phyloP scores from a whole-genome alignment of 2,329 filamentous ascomycete species.

The Penicillium hordei region DNA sequence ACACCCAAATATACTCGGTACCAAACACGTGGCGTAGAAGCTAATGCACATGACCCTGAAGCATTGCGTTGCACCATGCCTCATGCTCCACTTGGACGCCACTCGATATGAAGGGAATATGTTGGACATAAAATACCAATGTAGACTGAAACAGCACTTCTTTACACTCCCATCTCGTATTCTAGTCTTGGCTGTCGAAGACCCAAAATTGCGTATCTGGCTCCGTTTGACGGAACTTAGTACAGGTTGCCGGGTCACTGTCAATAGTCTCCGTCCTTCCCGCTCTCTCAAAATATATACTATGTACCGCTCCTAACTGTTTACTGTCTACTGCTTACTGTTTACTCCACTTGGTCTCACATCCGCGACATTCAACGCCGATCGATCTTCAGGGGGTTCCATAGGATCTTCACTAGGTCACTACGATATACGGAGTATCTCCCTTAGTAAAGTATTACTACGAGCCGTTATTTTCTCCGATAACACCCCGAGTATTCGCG shows the following conservation, averaged over 20 bases:
- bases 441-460: background rate
- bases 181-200: background rate
- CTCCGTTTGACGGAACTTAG: background rate
- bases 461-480: background rate
- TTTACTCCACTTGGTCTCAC: conserved; percentile 8
- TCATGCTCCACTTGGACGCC: background rate
- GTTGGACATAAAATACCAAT: background rate
- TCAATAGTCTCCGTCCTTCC: background rate
- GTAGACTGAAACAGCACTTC: background rate
- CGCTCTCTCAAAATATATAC: background rate
- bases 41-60: background rate
- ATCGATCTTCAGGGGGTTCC: conserved; percentile 16
- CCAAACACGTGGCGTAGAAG: background rate
- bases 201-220: background rate
- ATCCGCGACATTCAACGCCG: conserved; percentile 5
- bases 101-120: background rate
- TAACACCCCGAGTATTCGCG: background rate
- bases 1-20: background rate
- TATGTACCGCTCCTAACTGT: background rate
- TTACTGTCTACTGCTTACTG: background rate
- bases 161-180: background rate
- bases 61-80: conserved; percentile 1
- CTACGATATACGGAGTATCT: background rate
- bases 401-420: conserved; percentile 4
- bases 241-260: background rate